phyloP scores from a whole-genome alignment of 202 grass and related monocot species.

The Setaria italica region DNA sequence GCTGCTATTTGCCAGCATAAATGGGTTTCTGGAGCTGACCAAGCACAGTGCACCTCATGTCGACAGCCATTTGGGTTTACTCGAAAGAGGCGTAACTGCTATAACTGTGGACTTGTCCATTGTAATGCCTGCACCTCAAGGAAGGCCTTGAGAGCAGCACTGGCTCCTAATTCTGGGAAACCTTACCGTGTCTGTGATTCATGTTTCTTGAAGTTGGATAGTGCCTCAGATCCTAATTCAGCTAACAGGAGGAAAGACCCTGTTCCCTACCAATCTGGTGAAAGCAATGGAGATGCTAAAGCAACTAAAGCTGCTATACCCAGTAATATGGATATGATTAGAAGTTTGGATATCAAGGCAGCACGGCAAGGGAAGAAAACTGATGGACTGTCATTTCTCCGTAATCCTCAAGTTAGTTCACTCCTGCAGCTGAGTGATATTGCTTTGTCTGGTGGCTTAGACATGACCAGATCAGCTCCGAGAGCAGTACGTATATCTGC shows the following conservation, averaged over 20 bases:
- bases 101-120: conserved; percentile 87
- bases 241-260: conserved; percentile 60
- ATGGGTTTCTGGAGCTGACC: conserved; percentile 78
- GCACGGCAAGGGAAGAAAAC: conserved; percentile 58
- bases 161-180: conserved; percentile 84
- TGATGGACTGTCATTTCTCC: conserved; percentile 68
- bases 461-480: conserved; percentile 61
- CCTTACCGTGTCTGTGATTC: conserved; percentile 94
- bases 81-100: conserved; percentile 89
- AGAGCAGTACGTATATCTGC: conserved; percentile 61
- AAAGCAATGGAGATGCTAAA: conserved; percentile 62
- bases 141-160: conserved; percentile 79
- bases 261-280: conserved; percentile 47
- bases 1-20: conserved; percentile 87
- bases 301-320: conserved; percentile 42
- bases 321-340: conserved; percentile 84
- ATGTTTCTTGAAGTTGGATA: conserved; percentile 86
- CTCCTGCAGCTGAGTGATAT: conserved; percentile 86
- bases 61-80: conserved; percentile 90
- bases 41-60: conserved; percentile 80
- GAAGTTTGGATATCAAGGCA: conserved; percentile 60
- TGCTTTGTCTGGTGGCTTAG: conserved; percentile 61
- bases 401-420: conserved; percentile 62
- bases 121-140: conserved; percentile 80
- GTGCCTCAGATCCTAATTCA: conserved; percentile 53